A percentile compares a stretch with the other conserved stretches of the same genome.
Conservation (phyloP, 345 rosid species). For the Arabis hirsuta region DNA sequence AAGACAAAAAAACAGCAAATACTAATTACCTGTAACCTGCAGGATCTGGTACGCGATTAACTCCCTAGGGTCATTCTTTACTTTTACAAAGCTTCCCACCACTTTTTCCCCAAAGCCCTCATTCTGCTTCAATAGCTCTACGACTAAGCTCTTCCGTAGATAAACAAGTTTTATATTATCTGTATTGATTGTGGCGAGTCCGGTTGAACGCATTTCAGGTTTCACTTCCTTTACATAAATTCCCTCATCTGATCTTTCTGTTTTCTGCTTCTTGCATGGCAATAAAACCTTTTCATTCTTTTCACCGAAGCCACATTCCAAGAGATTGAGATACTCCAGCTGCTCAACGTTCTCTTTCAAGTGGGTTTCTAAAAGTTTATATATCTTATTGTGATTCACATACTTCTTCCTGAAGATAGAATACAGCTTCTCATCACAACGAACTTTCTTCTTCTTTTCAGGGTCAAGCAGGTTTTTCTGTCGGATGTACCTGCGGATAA, state of each 20-base stretch:
- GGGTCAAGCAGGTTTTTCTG: slow-evolving; percentile 41
- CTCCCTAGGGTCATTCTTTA: slow-evolving; percentile 49
- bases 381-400: slow-evolving; percentile 40
- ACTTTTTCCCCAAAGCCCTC: slow-evolving; percentile 50
- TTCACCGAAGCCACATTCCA: slow-evolving; percentile 31
- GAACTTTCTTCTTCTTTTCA: slow-evolving; percentile 45
- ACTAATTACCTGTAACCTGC: slow-evolving; percentile 43
- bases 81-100: slow-evolving; percentile 64
- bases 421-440: slow-evolving; percentile 53
- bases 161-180: slow-evolving; percentile 62
- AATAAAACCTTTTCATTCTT: slow-evolving; percentile 19
- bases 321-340: slow-evolving; percentile 31
- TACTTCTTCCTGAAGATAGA: slow-evolving; percentile 52
- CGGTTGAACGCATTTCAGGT: slow-evolving; percentile 38
- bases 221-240: slow-evolving; percentile 32
- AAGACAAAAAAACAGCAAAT: neutral
- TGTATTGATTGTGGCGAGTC: slow-evolving; percentile 49
- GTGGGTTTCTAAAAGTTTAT: slow-evolving; percentile 46
- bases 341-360: slow-evolving; percentile 46
- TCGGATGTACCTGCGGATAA: slow-evolving; percentile 46
- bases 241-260: slow-evolving; percentile 10
- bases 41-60: slow-evolving; percentile 35
- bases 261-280: slow-evolving; percentile 45
- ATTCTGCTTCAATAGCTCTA: slow-evolving; percentile 45
- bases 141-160: slow-evolving; percentile 56